Percentiles rank a stretch among this genome's conserved stretches.
Evolutionary conservation across 345 rosid genomes (phyloP).

Genomic region (Eucalyptus pauciflora): DNA sequence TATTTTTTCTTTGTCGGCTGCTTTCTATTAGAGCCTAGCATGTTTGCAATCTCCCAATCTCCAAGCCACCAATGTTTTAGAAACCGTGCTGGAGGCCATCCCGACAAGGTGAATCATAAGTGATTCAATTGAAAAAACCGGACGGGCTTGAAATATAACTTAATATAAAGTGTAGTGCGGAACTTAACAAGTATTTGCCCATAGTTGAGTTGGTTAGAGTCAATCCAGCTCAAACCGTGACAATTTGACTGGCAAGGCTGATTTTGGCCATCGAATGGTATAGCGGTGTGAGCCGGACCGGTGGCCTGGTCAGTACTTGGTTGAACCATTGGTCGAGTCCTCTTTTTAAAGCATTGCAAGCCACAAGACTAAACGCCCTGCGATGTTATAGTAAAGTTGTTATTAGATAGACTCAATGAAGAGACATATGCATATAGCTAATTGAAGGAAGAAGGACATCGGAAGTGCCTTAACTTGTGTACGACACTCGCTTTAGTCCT

Average conservation of each 20-base stretch:
- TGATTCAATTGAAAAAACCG: neutral
- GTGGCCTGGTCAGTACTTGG: neutral
- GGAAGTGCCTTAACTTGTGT: too few species aligned
- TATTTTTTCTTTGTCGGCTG: neutral
- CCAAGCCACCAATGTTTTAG: neutral
- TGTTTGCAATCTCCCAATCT: neutral
- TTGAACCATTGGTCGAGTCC: neutral
- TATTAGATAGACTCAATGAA: neutral
- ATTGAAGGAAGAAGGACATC: too few species aligned
- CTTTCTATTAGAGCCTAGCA: neutral
- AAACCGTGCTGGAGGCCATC: neutral
- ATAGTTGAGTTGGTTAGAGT: neutral
- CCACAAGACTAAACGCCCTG: neutral
- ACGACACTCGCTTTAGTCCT: too few species aligned
- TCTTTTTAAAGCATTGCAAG: neutral
- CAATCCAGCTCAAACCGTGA: neutral
- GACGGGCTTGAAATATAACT: neutral
- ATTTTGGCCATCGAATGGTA: neutral
- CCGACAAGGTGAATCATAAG: neutral
- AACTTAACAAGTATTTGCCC: neutral
- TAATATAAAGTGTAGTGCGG: neutral
- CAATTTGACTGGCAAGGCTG: neutral
- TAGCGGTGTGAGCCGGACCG: neutral
- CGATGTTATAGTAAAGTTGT: neutral
- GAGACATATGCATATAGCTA: neutral